Conservation (phyloP, 2,329 filamentous ascomycete species). For the Venturia aucupariae region DNA sequence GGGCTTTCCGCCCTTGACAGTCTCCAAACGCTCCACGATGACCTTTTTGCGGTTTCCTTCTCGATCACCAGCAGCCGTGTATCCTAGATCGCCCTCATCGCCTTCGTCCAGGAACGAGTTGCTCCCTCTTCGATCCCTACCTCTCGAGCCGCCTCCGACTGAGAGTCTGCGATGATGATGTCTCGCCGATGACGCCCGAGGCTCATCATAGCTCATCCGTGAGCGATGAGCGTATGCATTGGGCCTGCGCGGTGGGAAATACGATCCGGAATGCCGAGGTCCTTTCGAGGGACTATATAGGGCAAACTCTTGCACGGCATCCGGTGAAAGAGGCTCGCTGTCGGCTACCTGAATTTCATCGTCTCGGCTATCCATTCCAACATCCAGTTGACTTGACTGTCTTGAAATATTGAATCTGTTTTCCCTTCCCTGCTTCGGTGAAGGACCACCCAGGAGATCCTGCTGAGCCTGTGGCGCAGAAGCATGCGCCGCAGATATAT, state of each 20-base stretch:
- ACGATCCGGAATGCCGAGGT: not conserved
- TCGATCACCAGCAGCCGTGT: slow-evolving; percentile 87
- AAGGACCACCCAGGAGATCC: slow-evolving; percentile 63
- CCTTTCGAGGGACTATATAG: not conserved
- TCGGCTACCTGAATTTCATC: not conserved
- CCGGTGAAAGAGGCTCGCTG: slow-evolving; percentile 17
- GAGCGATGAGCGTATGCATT: slow-evolving; percentile 14
- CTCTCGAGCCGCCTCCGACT: slow-evolving; percentile 22
- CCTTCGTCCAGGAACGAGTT: slow-evolving; percentile 38
- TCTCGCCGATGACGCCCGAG: slow-evolving; percentile 19
- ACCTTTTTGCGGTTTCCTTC: slow-evolving; percentile 87
- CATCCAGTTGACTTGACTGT: slow-evolving; percentile 8
- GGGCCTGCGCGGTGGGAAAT: slow-evolving; percentile 1
- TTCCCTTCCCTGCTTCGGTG: slow-evolving; percentile 38
- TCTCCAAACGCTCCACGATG: slow-evolving; percentile 91
- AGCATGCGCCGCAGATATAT: slow-evolving; percentile 66
- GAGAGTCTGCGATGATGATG: slow-evolving; percentile 36
- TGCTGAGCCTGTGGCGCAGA: slow-evolving; percentile 42
- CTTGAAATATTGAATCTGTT: slow-evolving; percentile 12
- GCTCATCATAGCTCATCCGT: slow-evolving; percentile 35
- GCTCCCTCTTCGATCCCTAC: slow-evolving; percentile 22
- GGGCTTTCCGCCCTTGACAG: slow-evolving; percentile 89
- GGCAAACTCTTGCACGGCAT: slow-evolving; percentile 14
- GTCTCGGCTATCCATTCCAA: not conserved
- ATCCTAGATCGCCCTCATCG: slow-evolving; percentile 83